phyloP scores from a whole-genome alignment of 2,329 filamentous ascomycete genomes.

The Pseudogymnoascus sp. region DNA sequence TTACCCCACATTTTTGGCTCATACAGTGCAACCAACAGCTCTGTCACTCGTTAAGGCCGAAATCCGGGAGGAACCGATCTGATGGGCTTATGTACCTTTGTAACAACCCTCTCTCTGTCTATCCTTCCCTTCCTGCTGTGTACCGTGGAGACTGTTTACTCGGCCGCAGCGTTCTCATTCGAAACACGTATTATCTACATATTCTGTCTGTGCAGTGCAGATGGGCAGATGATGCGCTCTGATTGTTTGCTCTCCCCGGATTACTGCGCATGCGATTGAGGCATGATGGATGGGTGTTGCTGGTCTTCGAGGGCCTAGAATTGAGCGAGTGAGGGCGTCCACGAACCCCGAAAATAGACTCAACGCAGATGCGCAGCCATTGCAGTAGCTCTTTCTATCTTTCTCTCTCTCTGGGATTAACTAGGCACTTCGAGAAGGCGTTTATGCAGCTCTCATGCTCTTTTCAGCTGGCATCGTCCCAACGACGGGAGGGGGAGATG shows the following conservation, averaged over 20 bases:
- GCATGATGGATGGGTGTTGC: background rate
- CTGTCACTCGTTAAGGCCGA: background rate
- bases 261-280: background rate
- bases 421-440: background rate
- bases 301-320: background rate
- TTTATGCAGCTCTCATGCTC: background rate
- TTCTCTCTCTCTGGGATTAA: background rate
- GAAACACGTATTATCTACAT: conserved; percentile 2
- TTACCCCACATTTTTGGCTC: conserved; percentile 2
- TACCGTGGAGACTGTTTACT: background rate
- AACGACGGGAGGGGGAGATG: background rate
- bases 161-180: background rate
- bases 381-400: background rate
- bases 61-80: background rate
- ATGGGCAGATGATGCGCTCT: background rate
- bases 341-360: background rate
- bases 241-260: background rate
- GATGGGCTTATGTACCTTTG: background rate
- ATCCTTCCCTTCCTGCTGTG: background rate
- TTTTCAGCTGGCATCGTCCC: background rate
- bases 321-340: background rate
- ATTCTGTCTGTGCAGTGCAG: background rate
- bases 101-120: background rate
- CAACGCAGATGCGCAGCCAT: background rate
- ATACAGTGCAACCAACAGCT: background rate